Base-by-base conservation (phyloP, 2,329 filamentous ascomycete genomes). In the Penicillium sp. region DNA sequence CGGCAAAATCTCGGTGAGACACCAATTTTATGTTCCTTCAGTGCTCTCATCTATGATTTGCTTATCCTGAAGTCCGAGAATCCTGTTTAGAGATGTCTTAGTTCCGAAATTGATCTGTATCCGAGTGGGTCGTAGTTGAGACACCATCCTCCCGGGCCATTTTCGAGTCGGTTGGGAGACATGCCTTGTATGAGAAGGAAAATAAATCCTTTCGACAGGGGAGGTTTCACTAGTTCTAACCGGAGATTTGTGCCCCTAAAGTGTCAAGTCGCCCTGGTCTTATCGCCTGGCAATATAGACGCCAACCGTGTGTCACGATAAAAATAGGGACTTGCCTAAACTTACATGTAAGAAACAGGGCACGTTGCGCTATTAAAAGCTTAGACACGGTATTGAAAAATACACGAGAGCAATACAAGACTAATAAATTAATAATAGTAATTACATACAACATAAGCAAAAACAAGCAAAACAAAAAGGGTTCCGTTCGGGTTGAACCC, bases 1-100 rank as follows among this genome's bases (percentile, higher is more conserved):
- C 43, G 36, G 50, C 23, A 29, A 35, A 35, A 36, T 42, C 30
- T 48, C 16, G 36, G 50, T 52, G 51, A 53, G 45, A 42, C 49
- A 51, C 18, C 38, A 38, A 46, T 39, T 32, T 47, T 16, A 32
- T 42, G 7, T 23, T 6, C n/a, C 1, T 23, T 9, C 8, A 3
- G 9, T 14, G 18, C 34, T 39, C 23, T 19, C 23, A 47, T 16
- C 13, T 47, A 19, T 40, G n/a, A 23, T 29, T 27, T 8, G 19
- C 19, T 40, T 51, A 51, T 41, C 34, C 41, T 19, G 14, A 8
- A 11, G 16, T 30, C 16, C 23, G 23, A 19, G 18, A 39, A 6
- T 7, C 26, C 16, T 19, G 14, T 42, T 16, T 4, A 14, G 14
- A 46, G 18, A 39, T 51, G 41, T 51, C 48, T 51, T 40, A 51